Evolutionary conservation across 352 stramenopile genomes (phyloP).

Genomic region (Globisporangium canariense): DNA sequence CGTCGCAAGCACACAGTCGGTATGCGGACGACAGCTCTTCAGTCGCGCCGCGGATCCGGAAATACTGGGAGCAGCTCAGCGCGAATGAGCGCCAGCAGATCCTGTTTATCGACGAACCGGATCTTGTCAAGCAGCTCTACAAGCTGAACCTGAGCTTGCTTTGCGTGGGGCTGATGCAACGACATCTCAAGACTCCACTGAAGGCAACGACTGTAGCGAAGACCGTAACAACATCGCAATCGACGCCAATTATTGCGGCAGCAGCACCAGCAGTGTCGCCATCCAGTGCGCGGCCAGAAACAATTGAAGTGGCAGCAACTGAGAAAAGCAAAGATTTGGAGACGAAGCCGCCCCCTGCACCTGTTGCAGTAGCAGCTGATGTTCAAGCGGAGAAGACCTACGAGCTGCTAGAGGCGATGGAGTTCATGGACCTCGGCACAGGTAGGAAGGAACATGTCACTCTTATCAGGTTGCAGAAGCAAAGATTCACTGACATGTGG

Average conservation of each 20-base stretch:
- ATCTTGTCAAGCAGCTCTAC: conserved; percentile 85
- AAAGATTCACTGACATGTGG: conserved; percentile 4
- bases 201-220: conserved; percentile 12
- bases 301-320: conserved; percentile 12
- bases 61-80: conserved; percentile 69
- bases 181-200: conserved; percentile 60
- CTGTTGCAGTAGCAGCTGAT: conserved; percentile 4
- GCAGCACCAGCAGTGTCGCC: background rate
- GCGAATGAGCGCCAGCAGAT: conserved; percentile 67
- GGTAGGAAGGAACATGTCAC: conserved; percentile 19
- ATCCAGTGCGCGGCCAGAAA: background rate
- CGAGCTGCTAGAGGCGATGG: conserved; percentile 84
- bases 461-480: background rate
- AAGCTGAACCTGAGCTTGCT: conserved; percentile 85
- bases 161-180: conserved; percentile 82
- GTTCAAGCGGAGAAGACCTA: conserved; percentile 61
- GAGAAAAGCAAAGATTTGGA: background rate
- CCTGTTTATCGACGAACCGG: conserved; percentile 74
- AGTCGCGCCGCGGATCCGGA: conserved; percentile 29
- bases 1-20: background rate
- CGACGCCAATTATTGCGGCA: conserved; percentile 1
- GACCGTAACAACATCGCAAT: background rate
- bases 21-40: conserved; percentile 5
- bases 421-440: conserved; percentile 87
- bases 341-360: background rate